Percentiles rank a stretch among this genome's conserved stretches.
Conservation (phyloP, 495 filamentous ascomycete species). For the Parmelia sp. region DNA sequence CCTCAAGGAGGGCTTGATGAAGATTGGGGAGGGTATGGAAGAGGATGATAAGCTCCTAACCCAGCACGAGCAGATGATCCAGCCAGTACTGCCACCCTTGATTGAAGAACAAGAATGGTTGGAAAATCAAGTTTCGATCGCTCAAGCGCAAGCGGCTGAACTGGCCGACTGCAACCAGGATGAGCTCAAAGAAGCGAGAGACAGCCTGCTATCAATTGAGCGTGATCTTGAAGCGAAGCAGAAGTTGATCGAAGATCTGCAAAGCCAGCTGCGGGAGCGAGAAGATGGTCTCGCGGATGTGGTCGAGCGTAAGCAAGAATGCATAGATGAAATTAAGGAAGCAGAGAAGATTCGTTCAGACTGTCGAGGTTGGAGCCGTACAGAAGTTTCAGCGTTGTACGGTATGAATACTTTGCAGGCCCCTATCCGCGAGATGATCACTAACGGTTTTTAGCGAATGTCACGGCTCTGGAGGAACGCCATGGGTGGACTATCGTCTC, state of each 20-base stretch:
- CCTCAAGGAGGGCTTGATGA: constrained; percentile 68
- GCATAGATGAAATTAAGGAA: constrained; percentile 65
- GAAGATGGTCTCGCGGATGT: constrained; percentile 53
- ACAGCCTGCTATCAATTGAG: constrained; percentile 57
- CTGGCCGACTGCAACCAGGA: constrained; percentile 72
- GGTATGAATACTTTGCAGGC: constrained; percentile 40
- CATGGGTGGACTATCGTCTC: constrained; percentile 74
- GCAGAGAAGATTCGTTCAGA: constrained; percentile 80
- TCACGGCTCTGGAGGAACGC: constrained; percentile 58
- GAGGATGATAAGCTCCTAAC: constrained; percentile 62
- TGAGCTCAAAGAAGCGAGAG: constrained; percentile 61
- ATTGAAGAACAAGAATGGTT: constrained; percentile 51
- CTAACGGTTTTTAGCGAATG: constrained; percentile 47
- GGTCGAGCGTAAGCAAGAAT: constrained; percentile 60
- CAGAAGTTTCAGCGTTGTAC: constrained; percentile 69
- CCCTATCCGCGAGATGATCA: constrained; percentile 2
- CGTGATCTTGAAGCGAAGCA: constrained; percentile 62
- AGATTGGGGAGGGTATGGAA: constrained; percentile 68
- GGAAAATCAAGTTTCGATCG: constrained; percentile 51
- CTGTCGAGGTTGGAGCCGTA: constrained; percentile 79
- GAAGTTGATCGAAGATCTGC: constrained; percentile 55
- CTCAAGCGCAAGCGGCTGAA: constrained; percentile 67
- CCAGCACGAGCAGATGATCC: constrained; percentile 60
- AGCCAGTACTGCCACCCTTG: constrained; percentile 58
- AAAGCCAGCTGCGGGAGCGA: constrained; percentile 55